A percentile compares a stretch with the other conserved stretches of the same genome.
phyloP scores from a whole-genome alignment of 495 filamentous ascomycete species.

The Daldinia decipiens region DNA sequence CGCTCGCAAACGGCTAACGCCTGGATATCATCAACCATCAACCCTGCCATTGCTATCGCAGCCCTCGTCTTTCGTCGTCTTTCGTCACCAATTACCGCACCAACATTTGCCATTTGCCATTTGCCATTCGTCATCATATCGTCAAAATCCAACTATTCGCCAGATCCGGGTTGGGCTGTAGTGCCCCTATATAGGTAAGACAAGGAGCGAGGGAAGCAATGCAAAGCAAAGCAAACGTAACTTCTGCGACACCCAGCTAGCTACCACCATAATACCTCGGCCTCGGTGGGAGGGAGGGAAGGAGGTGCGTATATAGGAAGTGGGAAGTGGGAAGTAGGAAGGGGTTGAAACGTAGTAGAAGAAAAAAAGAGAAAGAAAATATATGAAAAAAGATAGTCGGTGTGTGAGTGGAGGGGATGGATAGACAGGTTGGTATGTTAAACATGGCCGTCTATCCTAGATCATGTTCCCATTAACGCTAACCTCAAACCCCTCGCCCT shows the following conservation, averaged over 20 bases:
- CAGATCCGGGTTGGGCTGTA: not conserved
- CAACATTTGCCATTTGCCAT: conserved; percentile 2
- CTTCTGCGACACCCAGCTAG: not conserved
- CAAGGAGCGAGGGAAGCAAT: not conserved
- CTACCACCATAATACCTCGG: not conserved
- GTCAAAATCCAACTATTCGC: conserved; percentile 5
- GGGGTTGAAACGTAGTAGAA: not conserved
- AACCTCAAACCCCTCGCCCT: conserved; percentile 81
- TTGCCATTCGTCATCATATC: conserved; percentile 6
- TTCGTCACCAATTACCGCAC: not conserved
- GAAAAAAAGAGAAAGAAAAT: conserved; percentile 6
- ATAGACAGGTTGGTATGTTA: not conserved
- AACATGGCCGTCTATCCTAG: conserved; percentile 47
- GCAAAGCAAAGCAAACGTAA: not conserved
- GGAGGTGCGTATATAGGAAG: conserved; percentile 3
- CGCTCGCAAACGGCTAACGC: conserved; percentile 20
- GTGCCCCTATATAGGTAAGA: not conserved
- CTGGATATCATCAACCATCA: conserved; percentile 27
- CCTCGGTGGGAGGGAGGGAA: not conserved
- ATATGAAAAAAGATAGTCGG: conserved; percentile 6
- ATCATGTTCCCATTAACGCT: conserved; percentile 85
- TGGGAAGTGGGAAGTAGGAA: not conserved
- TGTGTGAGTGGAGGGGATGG: not conserved
- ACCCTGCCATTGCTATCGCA: conserved; percentile 2
- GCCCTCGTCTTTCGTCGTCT: conserved; percentile 17